Percentiles rank a stretch among this genome's conserved stretches.
phyloP scores from a whole-genome alignment of 352 stramenopile genomes.

The Pythium apleroticum region DNA sequence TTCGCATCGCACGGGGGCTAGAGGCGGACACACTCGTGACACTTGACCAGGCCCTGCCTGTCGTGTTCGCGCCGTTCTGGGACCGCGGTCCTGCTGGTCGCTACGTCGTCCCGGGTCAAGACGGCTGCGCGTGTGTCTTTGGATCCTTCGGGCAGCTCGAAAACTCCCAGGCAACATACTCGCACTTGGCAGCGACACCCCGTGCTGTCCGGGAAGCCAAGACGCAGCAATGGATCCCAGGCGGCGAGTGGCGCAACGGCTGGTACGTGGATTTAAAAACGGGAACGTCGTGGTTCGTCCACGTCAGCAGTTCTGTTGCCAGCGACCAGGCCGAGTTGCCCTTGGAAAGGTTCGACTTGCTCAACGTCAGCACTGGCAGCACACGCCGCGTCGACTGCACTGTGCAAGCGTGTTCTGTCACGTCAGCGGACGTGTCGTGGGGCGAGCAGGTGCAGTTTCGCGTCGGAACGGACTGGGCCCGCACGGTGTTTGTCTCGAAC shows the following conservation, averaged over 20 bases:
- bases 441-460: conserved; percentile 5
- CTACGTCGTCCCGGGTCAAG: conserved; percentile 19
- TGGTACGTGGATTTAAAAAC: conserved; percentile 27
- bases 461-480: not conserved
- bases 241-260: conserved; percentile 29
- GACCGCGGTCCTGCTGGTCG: conserved; percentile 15
- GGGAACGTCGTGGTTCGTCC: conserved; percentile 22
- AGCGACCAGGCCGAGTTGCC: conserved; percentile 1
- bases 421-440: conserved; percentile 6
- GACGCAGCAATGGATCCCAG: conserved; percentile 25
- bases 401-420: not conserved
- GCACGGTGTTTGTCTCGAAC: conserved; percentile 25
- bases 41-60: conserved; percentile 20
- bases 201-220: conserved; percentile 18
- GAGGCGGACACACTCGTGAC: not conserved
- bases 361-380: not conserved
- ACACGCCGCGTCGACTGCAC: not conserved
- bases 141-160: conserved; percentile 17
- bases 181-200: not conserved
- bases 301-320: conserved; percentile 19
- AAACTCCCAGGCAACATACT: not conserved
- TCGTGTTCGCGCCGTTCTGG: conserved; percentile 35
- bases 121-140: conserved; percentile 31
- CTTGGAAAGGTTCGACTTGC: conserved; percentile 22
- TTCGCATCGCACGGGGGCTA: conserved; percentile 26